Base-by-base conservation (phyloP, 495 filamentous ascomycete genomes). In the Patellaria atrata region DNA sequence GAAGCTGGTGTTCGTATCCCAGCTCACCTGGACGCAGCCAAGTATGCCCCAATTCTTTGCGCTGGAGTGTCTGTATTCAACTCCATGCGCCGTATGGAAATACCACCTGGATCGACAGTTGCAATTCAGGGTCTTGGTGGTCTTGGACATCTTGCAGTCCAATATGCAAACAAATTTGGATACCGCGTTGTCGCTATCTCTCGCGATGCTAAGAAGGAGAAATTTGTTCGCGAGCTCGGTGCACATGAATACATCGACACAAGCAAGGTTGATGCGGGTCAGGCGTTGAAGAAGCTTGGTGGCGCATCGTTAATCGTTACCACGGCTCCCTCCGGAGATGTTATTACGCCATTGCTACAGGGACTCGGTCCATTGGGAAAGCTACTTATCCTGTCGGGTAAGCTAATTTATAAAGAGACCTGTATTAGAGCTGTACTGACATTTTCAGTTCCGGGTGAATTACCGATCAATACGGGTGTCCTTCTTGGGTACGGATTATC, bases 51-150 rank as follows among this genome's bases (percentile, higher is more conserved):
- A 0, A 62, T 79, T 12, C 65, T 80, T 16, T 80, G 75, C 54
- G 74, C 76, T 2, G 76, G 75, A 30, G 64, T 79, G 27, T 75
- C 73, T 21, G 67, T 73, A 22, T 81, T 78, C 65, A 79, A 78
- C 57, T 62, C 62, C 5, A 70, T 81, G 27, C 65, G 73, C 17
- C 63, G 65, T 30, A 63, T 71, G 59, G 54, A 66, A 21, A 54
- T 79, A 23, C 43, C 57, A 12, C 56, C 60, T 0, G 75, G 75
- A 20, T 62, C 60, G 21, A 53, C 61, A 1, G 72, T 81, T 35
- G 24, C 16, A 13, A 32, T 41, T 18, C 20, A 40, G 15, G 31
- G 31, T 34, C 60, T 78, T 11, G 73, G 71, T n/a, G 72, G 73
- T 0, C 59, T 78, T 0, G 74, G 75, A 18, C 75, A 79, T 53